These are phyloP conservation scores for Eurotiales sp. DNA, from an alignment of 2,329 filamentous ascomycete species.

Conservation along the genomic window DNA sequence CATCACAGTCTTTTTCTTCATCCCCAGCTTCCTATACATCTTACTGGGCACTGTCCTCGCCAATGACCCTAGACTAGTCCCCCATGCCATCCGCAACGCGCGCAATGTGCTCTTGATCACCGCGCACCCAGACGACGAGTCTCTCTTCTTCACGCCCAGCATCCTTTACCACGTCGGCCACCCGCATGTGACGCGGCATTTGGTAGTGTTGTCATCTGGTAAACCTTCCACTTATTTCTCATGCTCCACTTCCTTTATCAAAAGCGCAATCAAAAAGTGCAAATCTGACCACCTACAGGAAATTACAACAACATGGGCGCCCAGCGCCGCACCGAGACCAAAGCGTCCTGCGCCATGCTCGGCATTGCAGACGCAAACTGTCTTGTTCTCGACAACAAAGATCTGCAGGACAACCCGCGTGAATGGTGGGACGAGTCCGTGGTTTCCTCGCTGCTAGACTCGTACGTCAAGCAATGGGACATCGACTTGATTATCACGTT, in stretches of 20 bases:
- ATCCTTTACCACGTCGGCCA: slow-evolving; percentile 20
- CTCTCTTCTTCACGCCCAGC: slow-evolving; percentile 26
- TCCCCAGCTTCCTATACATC: slow-evolving; percentile 34
- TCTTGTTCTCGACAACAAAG: slow-evolving; percentile 32
- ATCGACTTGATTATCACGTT: slow-evolving; percentile 42
- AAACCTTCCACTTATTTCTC: neutral
- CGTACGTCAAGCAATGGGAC: slow-evolving; percentile 36
- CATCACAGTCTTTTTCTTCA: slow-evolving; percentile 10
- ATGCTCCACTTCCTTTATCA: no score
- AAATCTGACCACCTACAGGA: slow-evolving; percentile 12
- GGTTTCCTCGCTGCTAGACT: slow-evolving; percentile 30
- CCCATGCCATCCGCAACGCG: slow-evolving; percentile 30
- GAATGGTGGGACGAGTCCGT: slow-evolving; percentile 37
- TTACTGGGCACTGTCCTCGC: slow-evolving; percentile 35
- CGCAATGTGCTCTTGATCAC: slow-evolving; percentile 38
- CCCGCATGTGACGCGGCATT: slow-evolving; percentile 17
- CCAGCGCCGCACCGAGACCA: slow-evolving; percentile 19
- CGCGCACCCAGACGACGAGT: slow-evolving; percentile 30
- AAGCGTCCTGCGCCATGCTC: slow-evolving; percentile 21
- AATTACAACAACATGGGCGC: slow-evolving; percentile 24
- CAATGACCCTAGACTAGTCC: slow-evolving; percentile 34
- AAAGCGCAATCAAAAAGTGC: no score
- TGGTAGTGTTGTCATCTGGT: slow-evolving; percentile 23
- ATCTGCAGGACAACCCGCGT: slow-evolving; percentile 38
- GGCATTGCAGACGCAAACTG: slow-evolving; percentile 29